Conservation (phyloP, 2,329 filamentous ascomycete genomes). For the Anthostomella pinea region DNA sequence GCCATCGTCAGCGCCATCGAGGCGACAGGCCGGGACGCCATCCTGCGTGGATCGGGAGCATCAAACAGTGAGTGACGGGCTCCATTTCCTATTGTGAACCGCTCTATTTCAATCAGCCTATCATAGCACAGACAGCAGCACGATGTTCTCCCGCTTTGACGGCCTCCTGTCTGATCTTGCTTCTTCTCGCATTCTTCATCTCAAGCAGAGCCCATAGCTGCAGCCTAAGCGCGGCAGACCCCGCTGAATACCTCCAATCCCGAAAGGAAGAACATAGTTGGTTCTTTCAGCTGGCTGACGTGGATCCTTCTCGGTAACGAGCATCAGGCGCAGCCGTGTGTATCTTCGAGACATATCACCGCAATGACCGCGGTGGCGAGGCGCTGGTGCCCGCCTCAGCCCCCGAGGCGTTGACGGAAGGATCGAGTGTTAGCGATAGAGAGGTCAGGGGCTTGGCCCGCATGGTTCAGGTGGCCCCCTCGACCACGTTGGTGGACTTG, state of each 20-base stretch:
- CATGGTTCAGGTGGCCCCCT: constrained; percentile 85
- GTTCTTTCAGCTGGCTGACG: constrained; percentile 21
- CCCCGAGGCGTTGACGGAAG: constrained; percentile 30
- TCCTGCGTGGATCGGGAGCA: constrained; percentile 82
- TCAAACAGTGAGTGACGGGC: constrained; percentile 67
- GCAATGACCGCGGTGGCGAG: constrained; percentile 51
- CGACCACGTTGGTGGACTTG: constrained; percentile 80
- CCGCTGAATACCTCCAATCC: too few species aligned
- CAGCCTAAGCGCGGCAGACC: too few species aligned
- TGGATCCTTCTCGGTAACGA: constrained; percentile 14
- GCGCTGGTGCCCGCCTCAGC: constrained; percentile 34
- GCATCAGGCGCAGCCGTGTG: constrained; percentile 76
- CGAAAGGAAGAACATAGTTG: too few species aligned
- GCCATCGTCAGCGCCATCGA: constrained; percentile 87
- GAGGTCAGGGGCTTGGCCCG: constrained; percentile 82
- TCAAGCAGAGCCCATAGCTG: background rate
- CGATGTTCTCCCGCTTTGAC: constrained; percentile 12
- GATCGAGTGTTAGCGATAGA: constrained; percentile 35
- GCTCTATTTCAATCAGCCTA: constrained; percentile 1
- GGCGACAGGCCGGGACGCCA: constrained; percentile 86
- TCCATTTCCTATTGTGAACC: constrained; percentile 16
- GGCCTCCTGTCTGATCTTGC: constrained; percentile 2
- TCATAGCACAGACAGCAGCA: constrained; percentile 5
- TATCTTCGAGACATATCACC: constrained; percentile 81
- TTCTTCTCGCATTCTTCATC: constrained; percentile 4